A percentile compares a stretch with the other conserved stretches of the same genome.
Conservation (phyloP, 805 yeast genomes). For the Wickerhamomyces bovis region DNA sequence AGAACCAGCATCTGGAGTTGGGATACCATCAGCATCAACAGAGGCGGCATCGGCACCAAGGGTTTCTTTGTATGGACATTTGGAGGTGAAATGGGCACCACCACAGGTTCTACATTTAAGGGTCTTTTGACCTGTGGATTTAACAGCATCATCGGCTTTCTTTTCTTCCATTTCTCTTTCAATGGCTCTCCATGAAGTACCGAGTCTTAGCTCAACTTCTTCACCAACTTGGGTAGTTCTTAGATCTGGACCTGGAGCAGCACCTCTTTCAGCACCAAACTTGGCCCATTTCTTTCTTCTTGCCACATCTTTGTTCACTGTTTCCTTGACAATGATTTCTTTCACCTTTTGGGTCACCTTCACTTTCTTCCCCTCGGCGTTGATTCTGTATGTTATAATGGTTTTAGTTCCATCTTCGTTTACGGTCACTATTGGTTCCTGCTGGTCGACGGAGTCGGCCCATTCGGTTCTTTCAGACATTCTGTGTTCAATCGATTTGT, state of each 20-base stretch:
- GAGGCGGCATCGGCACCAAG: slow-evolving; percentile 46
- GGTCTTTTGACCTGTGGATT: slow-evolving; percentile 40
- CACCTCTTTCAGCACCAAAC: slow-evolving; percentile 73
- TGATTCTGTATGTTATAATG: slow-evolving; percentile 67
- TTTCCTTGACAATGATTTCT: slow-evolving; percentile 70
- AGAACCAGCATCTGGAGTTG: slow-evolving; percentile 56
- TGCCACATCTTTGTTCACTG: slow-evolving; percentile 83
- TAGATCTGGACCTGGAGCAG: slow-evolving; percentile 81
- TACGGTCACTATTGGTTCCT: slow-evolving; percentile 65
- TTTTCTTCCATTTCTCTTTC: slow-evolving; percentile 65
- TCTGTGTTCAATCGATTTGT: neutral
- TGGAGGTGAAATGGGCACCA: slow-evolving; percentile 87
- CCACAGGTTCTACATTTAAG: slow-evolving; percentile 85
- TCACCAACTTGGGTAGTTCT: slow-evolving; percentile 88
- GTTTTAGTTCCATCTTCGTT: slow-evolving; percentile 90
- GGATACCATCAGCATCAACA: slow-evolving; percentile 30
- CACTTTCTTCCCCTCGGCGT: slow-evolving; percentile 76
- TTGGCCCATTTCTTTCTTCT: slow-evolving; percentile 81
- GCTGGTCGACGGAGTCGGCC: slow-evolving; percentile 57
- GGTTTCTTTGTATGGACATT: slow-evolving; percentile 94
- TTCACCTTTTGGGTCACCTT: slow-evolving; percentile 82
- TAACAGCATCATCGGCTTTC: slow-evolving; percentile 41
- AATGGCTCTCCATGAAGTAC: slow-evolving; percentile 70
- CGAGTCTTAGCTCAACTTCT: slow-evolving; percentile 67
- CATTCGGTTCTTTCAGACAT: slow-evolving; percentile 13